Conservation (phyloP, 352 stramenopile genomes). For the Pythium folliculosum region DNA sequence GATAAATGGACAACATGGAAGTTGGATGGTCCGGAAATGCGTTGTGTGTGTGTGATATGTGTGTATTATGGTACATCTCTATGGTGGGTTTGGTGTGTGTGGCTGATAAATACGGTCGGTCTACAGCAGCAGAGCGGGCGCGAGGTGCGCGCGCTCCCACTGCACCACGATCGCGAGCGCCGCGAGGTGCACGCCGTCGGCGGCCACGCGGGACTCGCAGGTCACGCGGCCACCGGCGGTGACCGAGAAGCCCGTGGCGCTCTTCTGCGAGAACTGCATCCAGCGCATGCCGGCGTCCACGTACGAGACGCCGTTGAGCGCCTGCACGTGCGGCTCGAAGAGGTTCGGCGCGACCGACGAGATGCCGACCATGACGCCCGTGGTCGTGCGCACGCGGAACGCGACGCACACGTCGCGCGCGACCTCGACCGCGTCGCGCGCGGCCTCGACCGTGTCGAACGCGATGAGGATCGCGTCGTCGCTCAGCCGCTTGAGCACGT, state of each 20-base stretch:
- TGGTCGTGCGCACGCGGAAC: conserved; percentile 25
- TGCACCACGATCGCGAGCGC: conserved; percentile 10
- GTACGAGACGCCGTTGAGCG: conserved; percentile 19
- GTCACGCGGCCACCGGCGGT: conserved; percentile 18
- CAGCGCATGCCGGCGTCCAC: conserved; percentile 41
- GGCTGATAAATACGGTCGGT: conserved; percentile 3
- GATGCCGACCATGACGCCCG: conserved; percentile 24
- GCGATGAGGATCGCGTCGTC: conserved; percentile 24
- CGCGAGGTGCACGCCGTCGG: conserved; percentile 2
- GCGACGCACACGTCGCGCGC: conserved; percentile 26
- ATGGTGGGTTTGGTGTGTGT: conserved; percentile 2
- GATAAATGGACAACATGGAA: no score
- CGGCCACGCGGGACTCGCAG: conserved; percentile 9
- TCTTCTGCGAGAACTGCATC: conserved; percentile 39
- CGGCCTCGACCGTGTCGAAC: conserved; percentile 21
- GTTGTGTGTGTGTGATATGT: no score
- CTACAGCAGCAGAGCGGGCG: conserved; percentile 14
- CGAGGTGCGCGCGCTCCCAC: conserved; percentile 22
- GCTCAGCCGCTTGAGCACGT: conserved; percentile 26
- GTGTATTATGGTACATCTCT: conserved; percentile 21
- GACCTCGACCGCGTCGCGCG: not conserved
- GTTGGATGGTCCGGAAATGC: no score
- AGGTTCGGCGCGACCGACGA: conserved; percentile 22
- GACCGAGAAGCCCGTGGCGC: conserved; percentile 1
- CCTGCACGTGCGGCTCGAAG: conserved; percentile 9